phyloP scores from a whole-genome alignment of 2,329 filamentous ascomycete genomes.

The Penicillium sp. region DNA sequence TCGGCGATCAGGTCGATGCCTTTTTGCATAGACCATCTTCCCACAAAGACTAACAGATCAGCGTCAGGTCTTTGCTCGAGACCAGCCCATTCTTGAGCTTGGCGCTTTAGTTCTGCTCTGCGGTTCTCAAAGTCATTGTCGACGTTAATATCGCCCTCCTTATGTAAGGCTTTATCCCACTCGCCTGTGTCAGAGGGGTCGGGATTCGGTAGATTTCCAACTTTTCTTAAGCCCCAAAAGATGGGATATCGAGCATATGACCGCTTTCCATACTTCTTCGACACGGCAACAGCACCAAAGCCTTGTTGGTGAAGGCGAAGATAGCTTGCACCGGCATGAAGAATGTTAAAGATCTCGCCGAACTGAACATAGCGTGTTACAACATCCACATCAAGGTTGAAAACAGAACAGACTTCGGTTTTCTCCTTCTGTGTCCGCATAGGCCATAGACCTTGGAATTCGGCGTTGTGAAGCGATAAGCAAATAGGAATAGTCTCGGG shows the following conservation, averaged over 20 bases:
- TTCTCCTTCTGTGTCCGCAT: constrained; percentile 55
- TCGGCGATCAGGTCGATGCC: constrained; percentile 61
- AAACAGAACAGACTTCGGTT: constrained; percentile 56
- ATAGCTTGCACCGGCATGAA: constrained; percentile 59
- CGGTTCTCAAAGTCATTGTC: constrained; percentile 49
- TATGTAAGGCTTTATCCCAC: constrained; percentile 49
- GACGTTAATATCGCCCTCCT: constrained; percentile 43
- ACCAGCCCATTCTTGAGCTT: constrained; percentile 61
- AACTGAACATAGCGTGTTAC: constrained; percentile 58
- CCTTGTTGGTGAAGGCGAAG: constrained; percentile 59
- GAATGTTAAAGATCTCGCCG: constrained; percentile 59
- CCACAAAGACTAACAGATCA: constrained; percentile 60
- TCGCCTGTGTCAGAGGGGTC: constrained; percentile 57
- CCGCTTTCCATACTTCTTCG: constrained; percentile 59
- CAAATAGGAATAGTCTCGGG: constrained; percentile 55
- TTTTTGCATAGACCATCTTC: constrained; percentile 62
- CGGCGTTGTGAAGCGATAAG: constrained; percentile 59
- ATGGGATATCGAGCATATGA: constrained; percentile 60
- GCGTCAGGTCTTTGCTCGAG: constrained; percentile 54
- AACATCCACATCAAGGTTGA: constrained; percentile 51
- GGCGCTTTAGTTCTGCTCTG: constrained; percentile 47
- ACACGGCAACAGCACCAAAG: constrained; percentile 60
- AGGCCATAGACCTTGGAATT: constrained; percentile 61
- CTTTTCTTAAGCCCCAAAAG: constrained; percentile 57
- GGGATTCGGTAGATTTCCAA: constrained; percentile 57